These are phyloP conservation scores for Alternaria brassicicola DNA, from an alignment of 2,329 filamentous ascomycete species.

Conservation along the genomic window DNA sequence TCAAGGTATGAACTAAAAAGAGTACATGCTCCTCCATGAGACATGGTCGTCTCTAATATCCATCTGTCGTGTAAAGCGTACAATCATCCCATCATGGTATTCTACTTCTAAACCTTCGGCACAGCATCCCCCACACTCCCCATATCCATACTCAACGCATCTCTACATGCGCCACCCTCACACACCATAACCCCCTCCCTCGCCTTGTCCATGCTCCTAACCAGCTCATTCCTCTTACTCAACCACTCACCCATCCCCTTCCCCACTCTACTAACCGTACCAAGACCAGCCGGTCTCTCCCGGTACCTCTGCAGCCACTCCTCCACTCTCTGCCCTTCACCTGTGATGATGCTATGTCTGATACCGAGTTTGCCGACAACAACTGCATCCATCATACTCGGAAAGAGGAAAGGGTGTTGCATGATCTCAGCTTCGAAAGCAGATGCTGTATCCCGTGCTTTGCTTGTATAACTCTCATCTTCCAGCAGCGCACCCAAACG, in stretches of 20 bases:
- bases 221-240: constrained; percentile 55
- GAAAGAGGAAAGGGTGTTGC: constrained; percentile 92
- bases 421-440: constrained; percentile 91
- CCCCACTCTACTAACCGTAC: constrained; percentile 46
- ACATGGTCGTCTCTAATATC: background rate
- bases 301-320: constrained; percentile 51
- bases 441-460: constrained; percentile 75
- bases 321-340: constrained; percentile 52
- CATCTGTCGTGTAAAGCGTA: background rate
- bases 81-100: background rate
- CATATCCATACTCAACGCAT: constrained; percentile 47
- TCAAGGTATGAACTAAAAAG: no score
- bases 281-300: constrained; percentile 45
- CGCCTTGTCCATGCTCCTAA: constrained; percentile 51
- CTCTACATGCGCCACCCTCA: constrained; percentile 52
- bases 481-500: constrained; percentile 74
- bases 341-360: constrained; percentile 63
- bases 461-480: constrained; percentile 66
- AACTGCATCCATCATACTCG: constrained; percentile 76
- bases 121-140: constrained; percentile 35
- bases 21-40: background rate
- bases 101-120: background rate
- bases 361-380: constrained; percentile 76
- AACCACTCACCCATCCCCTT: constrained; percentile 54
- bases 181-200: constrained; percentile 48